Percentiles rank a stretch among this genome's conserved stretches.
Evolutionary conservation across 768 basidiomycete genomes (phyloP).

Genomic region (Calvatia gigantea): DNA sequence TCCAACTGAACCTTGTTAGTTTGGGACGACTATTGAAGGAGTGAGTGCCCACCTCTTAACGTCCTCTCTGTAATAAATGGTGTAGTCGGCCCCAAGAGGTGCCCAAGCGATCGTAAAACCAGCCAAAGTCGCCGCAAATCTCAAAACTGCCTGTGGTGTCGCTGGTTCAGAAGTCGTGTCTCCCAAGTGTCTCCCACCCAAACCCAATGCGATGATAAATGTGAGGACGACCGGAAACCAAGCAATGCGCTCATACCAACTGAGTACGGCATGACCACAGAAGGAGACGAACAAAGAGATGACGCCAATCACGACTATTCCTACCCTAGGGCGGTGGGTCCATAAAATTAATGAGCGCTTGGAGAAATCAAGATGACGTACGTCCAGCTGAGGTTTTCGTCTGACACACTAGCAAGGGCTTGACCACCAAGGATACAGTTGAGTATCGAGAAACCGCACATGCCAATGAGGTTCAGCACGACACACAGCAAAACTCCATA

Average conservation of each 20-base stretch:
- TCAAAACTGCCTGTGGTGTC: slow-evolving; percentile 50
- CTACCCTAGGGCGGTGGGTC: slow-evolving; percentile 45
- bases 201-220: slow-evolving; percentile 66
- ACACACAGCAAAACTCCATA: slow-evolving; percentile 52
- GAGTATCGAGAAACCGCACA: slow-evolving; percentile 58
- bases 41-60: slow-evolving; percentile 47
- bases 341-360: neutral
- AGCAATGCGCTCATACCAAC: slow-evolving; percentile 66
- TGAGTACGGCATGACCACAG: slow-evolving; percentile 49
- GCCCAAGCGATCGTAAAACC: slow-evolving; percentile 71
- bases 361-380: slow-evolving; percentile 13
- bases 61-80: slow-evolving; percentile 59
- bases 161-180: slow-evolving; percentile 49
- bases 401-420: slow-evolving; percentile 27
- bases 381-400: slow-evolving; percentile 27
- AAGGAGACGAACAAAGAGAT: slow-evolving; percentile 65
- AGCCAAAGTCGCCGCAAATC: slow-evolving; percentile 66
- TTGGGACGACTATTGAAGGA: neutral
- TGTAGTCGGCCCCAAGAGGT: slow-evolving; percentile 67
- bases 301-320: slow-evolving; percentile 74
- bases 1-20: slow-evolving; percentile 38
- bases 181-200: slow-evolving; percentile 70
- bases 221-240: slow-evolving; percentile 80
- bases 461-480: slow-evolving; percentile 48
- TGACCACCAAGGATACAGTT: slow-evolving; percentile 61